A percentile compares a stretch with the other conserved stretches of the same genome.
Evolutionary conservation across 176 grass and related monocot genomes (phyloP).

Genomic region (Carex parvula): DNA sequence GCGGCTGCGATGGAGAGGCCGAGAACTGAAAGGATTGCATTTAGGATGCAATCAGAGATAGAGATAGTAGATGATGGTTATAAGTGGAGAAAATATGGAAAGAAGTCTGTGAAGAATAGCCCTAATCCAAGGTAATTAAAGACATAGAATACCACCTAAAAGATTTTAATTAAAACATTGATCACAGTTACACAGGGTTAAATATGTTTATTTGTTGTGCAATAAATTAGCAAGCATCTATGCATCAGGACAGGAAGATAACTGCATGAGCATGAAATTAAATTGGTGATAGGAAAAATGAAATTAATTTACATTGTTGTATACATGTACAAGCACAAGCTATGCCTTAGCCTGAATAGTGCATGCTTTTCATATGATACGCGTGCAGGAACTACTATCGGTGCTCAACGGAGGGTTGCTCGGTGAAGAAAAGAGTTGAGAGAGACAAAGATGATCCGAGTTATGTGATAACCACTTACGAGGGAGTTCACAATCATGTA

Average conservation of each 20-base stretch:
- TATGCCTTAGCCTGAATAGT: not conserved
- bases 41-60: constrained; percentile 65
- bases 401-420: constrained; percentile 83
- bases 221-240: not conserved
- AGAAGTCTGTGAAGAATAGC: constrained; percentile 88
- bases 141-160: not conserved
- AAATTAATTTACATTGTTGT: not conserved
- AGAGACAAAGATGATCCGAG: constrained; percentile 62
- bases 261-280: not conserved
- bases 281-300: not conserved
- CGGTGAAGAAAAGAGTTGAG: constrained; percentile 93
- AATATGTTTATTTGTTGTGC: not conserved
- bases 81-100: constrained; percentile 98
- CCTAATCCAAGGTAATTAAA: constrained; percentile 84
- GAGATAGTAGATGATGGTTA: constrained; percentile 89
- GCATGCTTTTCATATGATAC: not conserved
- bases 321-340: not conserved
- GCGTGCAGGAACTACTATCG: constrained; percentile 76
- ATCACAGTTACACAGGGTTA: no score
- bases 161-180: not conserved
- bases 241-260: not conserved
- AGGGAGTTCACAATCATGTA: constrained; percentile 78
- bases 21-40: constrained; percentile 55
- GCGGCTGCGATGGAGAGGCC: not conserved
- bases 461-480: constrained; percentile 83